Evolutionary conservation across 257 asterid genomes (phyloP).

Genomic region (Scutellaria barbata): DNA sequence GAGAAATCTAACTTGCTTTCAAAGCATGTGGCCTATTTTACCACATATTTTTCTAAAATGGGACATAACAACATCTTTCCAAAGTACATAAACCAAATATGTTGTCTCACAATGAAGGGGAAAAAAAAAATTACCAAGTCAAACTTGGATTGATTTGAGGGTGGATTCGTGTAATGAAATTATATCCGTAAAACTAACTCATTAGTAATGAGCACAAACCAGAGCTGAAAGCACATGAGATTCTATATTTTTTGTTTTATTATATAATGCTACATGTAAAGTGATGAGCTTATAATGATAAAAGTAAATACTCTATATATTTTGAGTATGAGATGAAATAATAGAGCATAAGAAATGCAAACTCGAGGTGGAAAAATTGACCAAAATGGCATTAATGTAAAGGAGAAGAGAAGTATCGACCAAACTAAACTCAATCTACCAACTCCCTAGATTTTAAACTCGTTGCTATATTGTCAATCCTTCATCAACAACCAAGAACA

Average conservation of each 20-base stretch:
- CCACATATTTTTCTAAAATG: neutral
- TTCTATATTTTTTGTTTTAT: too few species aligned
- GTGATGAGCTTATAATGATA: too few species aligned
- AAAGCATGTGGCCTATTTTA: neutral
- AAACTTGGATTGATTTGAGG: too few species aligned
- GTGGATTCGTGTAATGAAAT: too few species aligned
- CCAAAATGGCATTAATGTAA: constrained; percentile 23
- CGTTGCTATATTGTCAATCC: constrained; percentile 34
- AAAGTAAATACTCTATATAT: too few species aligned
- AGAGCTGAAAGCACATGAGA: too few species aligned
- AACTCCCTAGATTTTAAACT: constrained; percentile 42
- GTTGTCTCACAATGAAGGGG: neutral
- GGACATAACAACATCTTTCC: neutral
- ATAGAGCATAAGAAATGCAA: neutral
- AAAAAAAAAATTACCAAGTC: neutral
- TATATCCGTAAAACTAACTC: too few species aligned
- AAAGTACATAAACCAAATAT: constrained; percentile 2
- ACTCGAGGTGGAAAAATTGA: neutral
- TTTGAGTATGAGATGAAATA: too few species aligned
- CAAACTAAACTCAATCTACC: constrained; percentile 21
- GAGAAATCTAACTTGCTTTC: neutral
- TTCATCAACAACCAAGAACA: constrained; percentile 50
- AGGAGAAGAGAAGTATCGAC: constrained; percentile 35
- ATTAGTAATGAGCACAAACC: too few species aligned
- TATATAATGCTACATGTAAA: too few species aligned